These are phyloP conservation scores for Alternaria arbusti DNA, from an alignment of 2,329 filamentous ascomycete species.

Conservation along the genomic window DNA sequence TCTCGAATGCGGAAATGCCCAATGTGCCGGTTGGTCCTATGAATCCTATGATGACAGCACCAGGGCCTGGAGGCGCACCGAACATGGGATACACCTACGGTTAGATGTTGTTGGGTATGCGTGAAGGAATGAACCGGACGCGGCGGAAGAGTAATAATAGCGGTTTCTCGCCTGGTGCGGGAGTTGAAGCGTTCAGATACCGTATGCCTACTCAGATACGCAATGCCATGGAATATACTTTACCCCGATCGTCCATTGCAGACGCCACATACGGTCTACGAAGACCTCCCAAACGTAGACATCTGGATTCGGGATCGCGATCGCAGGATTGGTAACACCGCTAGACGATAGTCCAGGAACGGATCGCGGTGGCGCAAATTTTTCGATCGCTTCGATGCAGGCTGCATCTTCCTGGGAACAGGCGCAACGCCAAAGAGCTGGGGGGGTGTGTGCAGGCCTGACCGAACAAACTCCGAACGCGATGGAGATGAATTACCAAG, in stretches of 20 bases:
- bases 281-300: neutral
- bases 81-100: conserved; percentile 38
- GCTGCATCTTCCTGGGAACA: neutral
- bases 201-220: neutral
- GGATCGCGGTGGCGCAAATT: neutral
- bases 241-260: neutral
- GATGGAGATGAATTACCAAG: neutral
- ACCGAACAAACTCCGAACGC: neutral
- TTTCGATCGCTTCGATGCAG: neutral
- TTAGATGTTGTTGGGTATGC: conserved; percentile 9
- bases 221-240: neutral
- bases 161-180: neutral
- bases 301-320: neutral
- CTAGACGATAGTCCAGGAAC: neutral
- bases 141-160: neutral
- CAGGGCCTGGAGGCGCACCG: conserved; percentile 15
- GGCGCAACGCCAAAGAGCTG: neutral
- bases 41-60: conserved; percentile 26
- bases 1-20: conserved; percentile 38
- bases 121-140: neutral
- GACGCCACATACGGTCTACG: neutral
- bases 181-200: neutral
- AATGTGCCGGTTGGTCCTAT: conserved; percentile 28
- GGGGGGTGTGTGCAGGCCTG: neutral
- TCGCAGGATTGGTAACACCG: neutral